Evolutionary conservation across 2,329 filamentous ascomycete species (phyloP), one percentile per base, ranked within the genome.

Genomic region (Trichoderma arundinaceum): DNA sequence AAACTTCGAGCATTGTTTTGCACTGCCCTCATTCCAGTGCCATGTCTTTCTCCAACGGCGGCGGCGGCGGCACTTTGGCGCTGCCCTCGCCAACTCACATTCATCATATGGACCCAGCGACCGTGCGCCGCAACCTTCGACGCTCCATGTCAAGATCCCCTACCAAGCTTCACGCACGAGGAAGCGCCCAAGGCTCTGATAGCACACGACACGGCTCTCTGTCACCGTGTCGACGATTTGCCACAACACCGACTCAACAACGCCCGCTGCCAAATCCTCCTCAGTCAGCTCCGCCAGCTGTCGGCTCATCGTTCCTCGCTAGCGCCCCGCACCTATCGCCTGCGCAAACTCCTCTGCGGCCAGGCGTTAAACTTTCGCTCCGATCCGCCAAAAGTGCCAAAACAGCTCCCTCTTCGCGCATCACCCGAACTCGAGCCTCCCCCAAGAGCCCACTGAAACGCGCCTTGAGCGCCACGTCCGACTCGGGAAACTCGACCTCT

Each of bases 141-240:
- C 91, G 92, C 71, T 97, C 94, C 32, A 84, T 97, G 69, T 97
- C 94, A 65, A 87, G 93, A 72, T 97, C 94, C n/a, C 94, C 94
- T 10, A 97, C 94, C 38, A 96, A 95, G 77, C 94, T 95, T 65
- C 81, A 96, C 41, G 76, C 78, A 58, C 82, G 83, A 68, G 76
- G 80, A 52, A 77, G 77, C 51, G 84, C 84, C 0, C 80, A 83
- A 68, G 78, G 76, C 65, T 81, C 82, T 13, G 79, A 84, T 39
- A 74, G 75, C 68, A 86, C 87, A 64, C 79, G 81, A 52, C 76
- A 75, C 59, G 72, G 73, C 28, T 79, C 78, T 51, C 84, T 83
- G 79, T 84, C 81, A 75, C 84, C 81, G 75, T 84, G 76, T 77
- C 82, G 79, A 70, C 74, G 77, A 72, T 78, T 77, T 62, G 75